These are phyloP conservation scores for Beauveria pseudobassiana DNA, from an alignment of 2,329 filamentous ascomycete genomes.

Conservation along the genomic window DNA sequence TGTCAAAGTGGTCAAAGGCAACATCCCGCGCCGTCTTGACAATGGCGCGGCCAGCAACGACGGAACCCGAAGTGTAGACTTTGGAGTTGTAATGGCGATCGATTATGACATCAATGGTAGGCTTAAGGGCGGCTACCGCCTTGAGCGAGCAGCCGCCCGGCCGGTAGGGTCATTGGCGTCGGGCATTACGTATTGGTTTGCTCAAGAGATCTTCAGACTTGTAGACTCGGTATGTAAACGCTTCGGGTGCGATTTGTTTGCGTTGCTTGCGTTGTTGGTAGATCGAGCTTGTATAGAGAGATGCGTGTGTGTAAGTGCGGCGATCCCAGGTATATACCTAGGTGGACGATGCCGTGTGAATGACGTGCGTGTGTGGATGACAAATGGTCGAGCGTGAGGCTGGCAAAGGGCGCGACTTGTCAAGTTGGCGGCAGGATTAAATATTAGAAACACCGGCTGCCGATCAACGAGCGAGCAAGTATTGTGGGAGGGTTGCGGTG, in stretches of 20 bases:
- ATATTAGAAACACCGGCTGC: neutral
- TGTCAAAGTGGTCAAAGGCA: slow-evolving; percentile 43
- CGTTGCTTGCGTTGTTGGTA: neutral
- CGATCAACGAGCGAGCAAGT: slow-evolving; percentile 5
- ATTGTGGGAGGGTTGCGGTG: neutral
- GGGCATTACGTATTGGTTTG: neutral
- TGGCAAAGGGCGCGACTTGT: neutral
- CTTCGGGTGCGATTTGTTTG: neutral
- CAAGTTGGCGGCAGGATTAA: neutral
- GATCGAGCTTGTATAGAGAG: neutral
- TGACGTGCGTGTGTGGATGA: neutral
- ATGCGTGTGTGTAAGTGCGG: neutral
- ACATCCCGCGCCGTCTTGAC: slow-evolving; percentile 39
- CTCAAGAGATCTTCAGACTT: too few species aligned
- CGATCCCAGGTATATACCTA: neutral
- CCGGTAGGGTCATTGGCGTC: slow-evolving; percentile 5
- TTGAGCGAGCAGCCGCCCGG: slow-evolving; percentile 12
- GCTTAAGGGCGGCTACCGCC: slow-evolving; percentile 11
- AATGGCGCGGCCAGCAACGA: slow-evolving; percentile 40
- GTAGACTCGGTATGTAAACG: too few species aligned
- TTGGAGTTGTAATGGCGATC: slow-evolving; percentile 47
- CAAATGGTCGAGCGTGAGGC: neutral
- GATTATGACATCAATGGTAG: slow-evolving; percentile 38
- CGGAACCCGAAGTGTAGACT: slow-evolving; percentile 48
- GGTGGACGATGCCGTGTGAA: neutral